Conservation (phyloP, 2,329 filamentous ascomycete genomes). For the Scorias spongiosa region DNA sequence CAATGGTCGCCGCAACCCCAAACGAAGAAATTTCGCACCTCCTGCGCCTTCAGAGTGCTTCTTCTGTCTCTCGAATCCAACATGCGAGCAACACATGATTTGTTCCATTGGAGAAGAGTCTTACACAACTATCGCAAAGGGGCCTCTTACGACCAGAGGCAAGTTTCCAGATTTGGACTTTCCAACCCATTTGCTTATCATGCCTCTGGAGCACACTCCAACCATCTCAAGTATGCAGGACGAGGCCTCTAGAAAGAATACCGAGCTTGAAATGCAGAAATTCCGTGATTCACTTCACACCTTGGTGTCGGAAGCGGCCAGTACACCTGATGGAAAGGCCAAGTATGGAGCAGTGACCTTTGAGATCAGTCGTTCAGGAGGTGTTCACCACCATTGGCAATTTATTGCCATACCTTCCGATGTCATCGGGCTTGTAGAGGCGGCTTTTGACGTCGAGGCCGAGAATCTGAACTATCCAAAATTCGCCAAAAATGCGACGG, state of each 20-base stretch:
- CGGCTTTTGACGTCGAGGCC: slow-evolving; percentile 75
- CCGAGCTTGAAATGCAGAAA: slow-evolving; percentile 65
- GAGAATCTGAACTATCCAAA: slow-evolving; percentile 52
- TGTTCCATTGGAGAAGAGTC: slow-evolving; percentile 74
- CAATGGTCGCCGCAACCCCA: slow-evolving; percentile 25
- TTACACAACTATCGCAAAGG: slow-evolving; percentile 86
- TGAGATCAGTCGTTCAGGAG: slow-evolving; percentile 70
- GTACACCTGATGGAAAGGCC: slow-evolving; percentile 9
- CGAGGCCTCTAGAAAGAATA: slow-evolving; percentile 37
- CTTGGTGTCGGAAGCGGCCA: slow-evolving; percentile 44
- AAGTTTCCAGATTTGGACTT: slow-evolving; percentile 60
- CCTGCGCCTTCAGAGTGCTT: slow-evolving; percentile 62
- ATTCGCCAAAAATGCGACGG: slow-evolving; percentile 25
- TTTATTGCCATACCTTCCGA: slow-evolving; percentile 61
- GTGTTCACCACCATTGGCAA: slow-evolving; percentile 90
- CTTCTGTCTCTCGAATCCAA: slow-evolving; percentile 85
- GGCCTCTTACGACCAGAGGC: slow-evolving; percentile 57
- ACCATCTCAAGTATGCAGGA: slow-evolving; percentile 55
- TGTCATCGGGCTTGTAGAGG: slow-evolving; percentile 67
- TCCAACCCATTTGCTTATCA: slow-evolving; percentile 78
- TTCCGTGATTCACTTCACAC: slow-evolving; percentile 64
- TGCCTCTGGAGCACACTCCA: slow-evolving; percentile 68
- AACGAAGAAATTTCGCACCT: slow-evolving; percentile 24
- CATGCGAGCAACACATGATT: slow-evolving; percentile 73
- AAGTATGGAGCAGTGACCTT: slow-evolving; percentile 70